Conservation (phyloP, 2,329 filamentous ascomycete species). For the Pezicula radicicola region DNA sequence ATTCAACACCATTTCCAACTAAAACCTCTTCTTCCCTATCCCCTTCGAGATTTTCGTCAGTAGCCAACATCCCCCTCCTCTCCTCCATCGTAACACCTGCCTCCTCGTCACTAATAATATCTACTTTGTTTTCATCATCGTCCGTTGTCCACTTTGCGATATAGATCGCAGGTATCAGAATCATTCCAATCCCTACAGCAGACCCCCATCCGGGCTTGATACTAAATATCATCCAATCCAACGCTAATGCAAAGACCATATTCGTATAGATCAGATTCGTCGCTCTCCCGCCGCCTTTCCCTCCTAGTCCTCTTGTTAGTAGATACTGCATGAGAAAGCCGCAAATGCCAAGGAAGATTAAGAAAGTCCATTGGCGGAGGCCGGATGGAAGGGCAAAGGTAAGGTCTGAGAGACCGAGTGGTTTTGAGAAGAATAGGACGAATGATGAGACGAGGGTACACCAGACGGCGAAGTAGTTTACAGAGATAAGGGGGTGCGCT, state of each 20-base stretch:
- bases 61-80: background rate
- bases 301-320: conserved; percentile 69
- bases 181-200: conserved; percentile 59
- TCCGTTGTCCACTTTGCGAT: conserved; percentile 44
- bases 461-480: conserved; percentile 77
- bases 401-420: conserved; percentile 30
- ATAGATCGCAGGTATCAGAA: conserved; percentile 63
- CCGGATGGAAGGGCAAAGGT: conserved; percentile 39
- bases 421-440: conserved; percentile 51
- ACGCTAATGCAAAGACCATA: conserved; percentile 65
- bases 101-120: conserved; percentile 4
- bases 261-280: conserved; percentile 69
- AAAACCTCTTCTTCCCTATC: background rate
- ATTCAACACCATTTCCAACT: background rate
- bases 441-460: conserved; percentile 65
- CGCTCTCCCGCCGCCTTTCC: conserved; percentile 36
- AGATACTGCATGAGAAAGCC: conserved; percentile 86
- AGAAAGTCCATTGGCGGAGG: conserved; percentile 54
- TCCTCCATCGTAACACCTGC: background rate
- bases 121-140: background rate
- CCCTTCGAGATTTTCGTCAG: background rate
- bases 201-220: conserved; percentile 54
- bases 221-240: conserved; percentile 63
- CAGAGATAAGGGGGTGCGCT: conserved; percentile 77
- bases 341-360: conserved; percentile 66